Base-by-base conservation (phyloP, 1,284 basidiomycete genomes). In the Testicularia cyperi region DNA sequence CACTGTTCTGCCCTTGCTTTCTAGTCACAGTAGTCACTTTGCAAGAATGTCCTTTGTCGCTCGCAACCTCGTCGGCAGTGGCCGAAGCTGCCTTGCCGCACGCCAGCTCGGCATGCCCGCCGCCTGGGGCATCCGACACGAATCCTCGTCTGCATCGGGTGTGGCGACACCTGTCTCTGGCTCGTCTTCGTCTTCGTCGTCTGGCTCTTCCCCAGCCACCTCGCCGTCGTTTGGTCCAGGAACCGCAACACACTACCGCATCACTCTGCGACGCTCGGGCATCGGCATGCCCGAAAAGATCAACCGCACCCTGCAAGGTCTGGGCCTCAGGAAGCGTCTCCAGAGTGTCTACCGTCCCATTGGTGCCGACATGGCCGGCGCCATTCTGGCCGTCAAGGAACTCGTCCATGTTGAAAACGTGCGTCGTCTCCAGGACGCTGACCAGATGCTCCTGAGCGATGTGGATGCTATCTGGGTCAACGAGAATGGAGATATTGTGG, bases 351-450 rank as follows among this genome's bases (percentile, higher is more conserved):
- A 86, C 76, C 86, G 88, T 54, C 78, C 79, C 6, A 86, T 89
- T 60, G 81, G 81, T 0, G 83, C 85, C 0, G 86, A 86, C 51
- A 81, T 84, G 18, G 89, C 88, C 0, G 89, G 89, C 19, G 88
- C 88, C 74, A 88, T 92, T 38, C 80, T 92, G 28, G 79, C 80
- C 12, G 84, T 91, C 45, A 92, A 92, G 80, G 89, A 92, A 79
- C 79, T 92, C 25, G 82, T 92, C n/a, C 84, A 86, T 68, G 89
- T 91, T 42, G 82, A 87, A 72, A 91, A 90, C 70, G 88, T 92
- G 8, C 44, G 72, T 8, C 38, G 55, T 9, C 38, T 74, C n/a
- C 47, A 53, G 14, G 51, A 66, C 24, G 44, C 47, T 2, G 68
- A 70, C 5, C 62, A 65, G 40, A 51, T 49, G 42, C 42, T 46